Base-by-base conservation (phyloP, 208 protist genomes). In the Leishmania mexicana region DNA sequence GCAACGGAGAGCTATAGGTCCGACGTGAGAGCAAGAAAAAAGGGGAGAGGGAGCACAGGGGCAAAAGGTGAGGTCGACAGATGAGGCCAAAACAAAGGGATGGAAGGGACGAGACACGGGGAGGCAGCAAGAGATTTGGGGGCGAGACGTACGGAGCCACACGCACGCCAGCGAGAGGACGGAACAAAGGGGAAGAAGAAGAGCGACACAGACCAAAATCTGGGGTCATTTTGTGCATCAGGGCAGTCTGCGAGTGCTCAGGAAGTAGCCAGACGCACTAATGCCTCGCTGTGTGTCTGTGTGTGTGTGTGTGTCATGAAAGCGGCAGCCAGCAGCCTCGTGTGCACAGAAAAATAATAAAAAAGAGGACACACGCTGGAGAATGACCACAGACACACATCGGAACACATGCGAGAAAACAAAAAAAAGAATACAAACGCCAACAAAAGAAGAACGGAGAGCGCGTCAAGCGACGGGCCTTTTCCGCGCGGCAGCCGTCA, bases 41-140 rank as follows among this genome's bases (percentile, higher is more conserved):
- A n/a, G 77, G 49, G 82, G 28, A 77, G 60, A 78, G 7, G 45
- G n/a, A 71, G 65, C 74, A 28, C 65, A 35, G 38, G 79, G 68
- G 64, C 71, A 81, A 51, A 0, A 31, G 8, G 28, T n/a, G 49
- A 70, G 4, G 45, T 11, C 7, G 51, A 67, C 10, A 71, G 19
- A 53, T 5, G 28, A 57, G 2, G 71, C 4, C 10, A 64, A 57
- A 73, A 62, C 24, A 57, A 57, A 8, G 47, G 31, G 35, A 75
- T 6, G 73, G 40, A n/a, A 31, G 40, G 1, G 68, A 28, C 7
- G 68, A 47, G 15, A n/a, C 1, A 74, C 68, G 38, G 21, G 31
- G 28, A 74, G 8, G 53, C 38, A 73, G 45, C 8, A 72, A 72
- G 60, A 65, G 10, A 17, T 21, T 21, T 15, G 51, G 51, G 21